These are phyloP conservation scores for Ganoderma sp. DNA, from an alignment of 1,284 basidiomycete species.

Conservation along the genomic window DNA sequence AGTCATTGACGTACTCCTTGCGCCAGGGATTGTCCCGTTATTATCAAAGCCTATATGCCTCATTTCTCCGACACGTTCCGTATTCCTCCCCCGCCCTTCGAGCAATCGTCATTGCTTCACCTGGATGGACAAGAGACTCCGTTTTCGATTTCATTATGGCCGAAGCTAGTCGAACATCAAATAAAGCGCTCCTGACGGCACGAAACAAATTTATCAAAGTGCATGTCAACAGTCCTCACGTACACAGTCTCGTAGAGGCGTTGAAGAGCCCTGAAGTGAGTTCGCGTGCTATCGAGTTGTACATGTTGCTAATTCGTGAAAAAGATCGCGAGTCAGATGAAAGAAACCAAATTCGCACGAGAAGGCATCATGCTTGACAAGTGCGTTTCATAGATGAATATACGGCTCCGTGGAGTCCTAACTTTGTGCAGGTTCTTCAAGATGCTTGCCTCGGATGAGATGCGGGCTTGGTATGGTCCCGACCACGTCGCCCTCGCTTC, in stretches of 20 bases:
- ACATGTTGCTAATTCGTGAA: conserved; percentile 9
- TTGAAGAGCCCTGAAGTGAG: conserved; percentile 90
- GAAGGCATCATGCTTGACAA: conserved; percentile 92
- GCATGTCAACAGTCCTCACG: conserved; percentile 92
- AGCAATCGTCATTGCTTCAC: conserved; percentile 95
- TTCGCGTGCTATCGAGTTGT: conserved; percentile 11
- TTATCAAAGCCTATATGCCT: conserved; percentile 85
- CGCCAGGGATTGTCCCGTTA: conserved; percentile 74
- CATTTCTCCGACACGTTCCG: conserved; percentile 90
- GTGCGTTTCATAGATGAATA: conserved; percentile 48
- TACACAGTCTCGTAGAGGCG: conserved; percentile 95
- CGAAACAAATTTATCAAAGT: conserved; percentile 89
- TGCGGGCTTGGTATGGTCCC: conserved; percentile 98
- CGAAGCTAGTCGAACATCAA: conserved; percentile 82
- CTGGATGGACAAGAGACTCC: conserved; percentile 93
- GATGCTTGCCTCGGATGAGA: conserved; percentile 93
- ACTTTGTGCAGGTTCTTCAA: conserved; percentile 82
- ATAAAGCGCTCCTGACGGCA: conserved; percentile 81
- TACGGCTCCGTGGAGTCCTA: background rate
- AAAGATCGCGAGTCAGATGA: conserved; percentile 77
- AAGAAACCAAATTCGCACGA: conserved; percentile 97
- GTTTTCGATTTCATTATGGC: conserved; percentile 87
- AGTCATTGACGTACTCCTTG: background rate
- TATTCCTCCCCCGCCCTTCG: conserved; percentile 76
- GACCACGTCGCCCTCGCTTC: conserved; percentile 92